These are phyloP conservation scores for Colletotrichum caudatum DNA, from an alignment of 2,329 filamentous ascomycete species.

Conservation along the genomic window DNA sequence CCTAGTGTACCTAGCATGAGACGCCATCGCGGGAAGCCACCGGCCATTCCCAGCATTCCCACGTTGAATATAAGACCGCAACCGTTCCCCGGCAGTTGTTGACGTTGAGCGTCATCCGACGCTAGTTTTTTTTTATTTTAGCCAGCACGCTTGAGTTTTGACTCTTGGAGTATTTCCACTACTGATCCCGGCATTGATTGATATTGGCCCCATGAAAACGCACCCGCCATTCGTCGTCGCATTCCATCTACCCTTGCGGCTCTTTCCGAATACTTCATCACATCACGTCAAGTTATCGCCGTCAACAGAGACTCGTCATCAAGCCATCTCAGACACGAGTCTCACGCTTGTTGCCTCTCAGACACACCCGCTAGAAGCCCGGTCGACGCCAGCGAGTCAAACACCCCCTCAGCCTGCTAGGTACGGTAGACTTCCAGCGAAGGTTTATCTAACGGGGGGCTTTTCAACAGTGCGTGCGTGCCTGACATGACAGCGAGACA, in stretches of 20 bases:
- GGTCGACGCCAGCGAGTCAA: conserved; percentile 21
- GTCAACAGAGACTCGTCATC: conserved; percentile 16
- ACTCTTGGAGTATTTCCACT: conserved; percentile 5
- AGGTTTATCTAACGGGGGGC: conserved; percentile 21
- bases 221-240: conserved; percentile 14
- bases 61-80: conserved; percentile 42
- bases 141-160: background rate
- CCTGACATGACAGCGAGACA: conserved; percentile 42
- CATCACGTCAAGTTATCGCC: background rate
- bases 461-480: conserved; percentile 40
- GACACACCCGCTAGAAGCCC: conserved; percentile 26
- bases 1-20: background rate
- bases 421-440: conserved; percentile 13
- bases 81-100: conserved; percentile 35
- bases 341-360: conserved; percentile 33
- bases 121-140: conserved; percentile 3
- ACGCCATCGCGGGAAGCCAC: conserved; percentile 14
- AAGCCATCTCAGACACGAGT: conserved; percentile 37
- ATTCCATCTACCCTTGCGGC: conserved; percentile 6
- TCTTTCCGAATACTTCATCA: background rate
- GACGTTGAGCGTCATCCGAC: conserved; percentile 31
- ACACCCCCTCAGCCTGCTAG: background rate
- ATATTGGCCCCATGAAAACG: background rate
- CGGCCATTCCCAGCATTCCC: conserved; percentile 18
- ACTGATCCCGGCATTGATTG: conserved; percentile 6